Percentiles rank a stretch among this genome's conserved stretches.
Evolutionary conservation across 129 eudicot genomes (phyloP).

Genomic region (Scalesia atractyloides): DNA sequence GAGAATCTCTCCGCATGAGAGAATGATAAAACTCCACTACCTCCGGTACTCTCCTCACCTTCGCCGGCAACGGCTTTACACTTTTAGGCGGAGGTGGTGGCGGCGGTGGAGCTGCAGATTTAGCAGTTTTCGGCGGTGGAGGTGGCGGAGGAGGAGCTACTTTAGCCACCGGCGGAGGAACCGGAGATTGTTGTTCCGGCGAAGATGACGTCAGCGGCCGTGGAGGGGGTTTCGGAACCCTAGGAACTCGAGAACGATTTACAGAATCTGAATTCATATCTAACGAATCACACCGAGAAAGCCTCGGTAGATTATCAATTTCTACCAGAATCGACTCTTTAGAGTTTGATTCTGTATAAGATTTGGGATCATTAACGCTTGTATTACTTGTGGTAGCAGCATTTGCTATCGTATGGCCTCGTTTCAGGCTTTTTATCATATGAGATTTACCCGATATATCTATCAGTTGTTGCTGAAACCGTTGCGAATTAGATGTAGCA

Average conservation of each 20-base stretch:
- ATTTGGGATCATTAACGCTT: constrained; percentile 20
- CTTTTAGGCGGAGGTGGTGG: constrained; percentile 53
- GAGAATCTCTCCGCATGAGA: constrained; percentile 83
- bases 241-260: constrained; percentile 64
- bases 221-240: constrained; percentile 90
- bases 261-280: constrained; percentile 41
- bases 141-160: constrained; percentile 47
- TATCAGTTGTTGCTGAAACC: constrained; percentile 47
- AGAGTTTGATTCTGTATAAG: constrained; percentile 26
- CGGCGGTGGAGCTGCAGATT: constrained; percentile 47
- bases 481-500: constrained; percentile 25
- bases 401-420: constrained; percentile 31
- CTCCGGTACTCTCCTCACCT: constrained; percentile 88
- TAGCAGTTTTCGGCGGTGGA: constrained; percentile 42
- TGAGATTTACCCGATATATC: constrained; percentile 43
- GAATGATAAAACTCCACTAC: constrained; percentile 98
- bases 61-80: constrained; percentile 45
- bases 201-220: constrained; percentile 38
- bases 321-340: constrained; percentile 36
- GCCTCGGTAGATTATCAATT: constrained; percentile 40
- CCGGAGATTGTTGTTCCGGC: constrained; percentile 35
- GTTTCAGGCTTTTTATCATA: constrained; percentile 43
- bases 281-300: constrained; percentile 47
- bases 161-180: constrained; percentile 28
- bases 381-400: neutral